Evolutionary conservation across 1,139 yeast species (phyloP), one percentile per base, ranked within the genome.

Genomic region (Pichiaceae sp.): DNA sequence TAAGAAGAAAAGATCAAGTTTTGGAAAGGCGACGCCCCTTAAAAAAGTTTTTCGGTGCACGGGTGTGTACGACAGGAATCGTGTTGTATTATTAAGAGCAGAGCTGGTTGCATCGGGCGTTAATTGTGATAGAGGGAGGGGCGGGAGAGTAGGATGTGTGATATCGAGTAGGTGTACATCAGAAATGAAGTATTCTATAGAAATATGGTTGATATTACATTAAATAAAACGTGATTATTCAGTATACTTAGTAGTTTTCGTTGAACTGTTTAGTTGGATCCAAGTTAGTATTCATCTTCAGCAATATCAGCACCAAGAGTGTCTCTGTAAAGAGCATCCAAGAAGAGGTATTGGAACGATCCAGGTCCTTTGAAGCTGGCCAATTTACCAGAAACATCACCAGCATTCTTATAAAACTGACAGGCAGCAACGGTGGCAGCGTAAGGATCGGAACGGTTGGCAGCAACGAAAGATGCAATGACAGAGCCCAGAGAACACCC

Each of bases 401-500:
- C 89, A 0, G 93, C 85, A 19, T 63, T 53, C 39, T 84, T 84
- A 58, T 80, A 85, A 9, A 76, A 45, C 1, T 59, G 37, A 3
- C 84, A 75, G 0, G 93, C 95, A 1, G 68, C 64, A 2, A 68
- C 64, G 1, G 76, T 72, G 0, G 84, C 78, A 7, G 56, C 54
- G 42, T 64, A 71, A 1, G 70, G 50, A 36, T 60, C 58, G 25
- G 58, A 60, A 0, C 64, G 63, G 29, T 59, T 52, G 3, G 77
- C 72, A 4, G 78, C 78, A 7, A 78, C 52, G 46, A 67, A 71
- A 1, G 84, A 67, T 0, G 84, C 78, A 38, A 86, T 73, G 0
- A 76, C 70, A 35, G 91, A 78, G 1, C 95, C 95, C 33, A 86
- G 62, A 0, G 91, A 73, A 46, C 96, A 89, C 0, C 96, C 97